Evolutionary conservation across 2,329 filamentous ascomycete species (phyloP), one percentile per base, ranked within the genome.

Genomic region (Gaeumannomyces tritici): DNA sequence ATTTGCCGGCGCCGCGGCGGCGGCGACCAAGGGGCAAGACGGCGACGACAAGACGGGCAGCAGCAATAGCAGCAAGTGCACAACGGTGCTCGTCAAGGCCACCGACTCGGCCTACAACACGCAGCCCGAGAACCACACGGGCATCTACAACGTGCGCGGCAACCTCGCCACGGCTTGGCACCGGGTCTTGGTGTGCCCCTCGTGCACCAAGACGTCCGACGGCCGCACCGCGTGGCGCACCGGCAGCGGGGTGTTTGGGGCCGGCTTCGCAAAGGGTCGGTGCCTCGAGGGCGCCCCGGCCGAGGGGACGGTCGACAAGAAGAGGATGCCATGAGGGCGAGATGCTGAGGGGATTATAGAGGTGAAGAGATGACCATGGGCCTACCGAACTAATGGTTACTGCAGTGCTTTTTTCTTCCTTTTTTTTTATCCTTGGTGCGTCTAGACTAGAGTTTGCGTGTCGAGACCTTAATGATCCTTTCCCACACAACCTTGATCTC

Each of bases 121-220:
- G 0, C 86, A 89, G 72, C 86, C 86, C 0, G 83, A 87, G 69
- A 80, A 73, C 54, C 83, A 86, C 65, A 76, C 76, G 54, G 79
- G 79, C 42, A 86, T 84, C 33, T 89, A 84, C 73, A 89, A 89
- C 64, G 75, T 86, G 47, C 77, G 85, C 2, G 86, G 86, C 0
- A 88, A 88, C 70, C 75, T 88, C 62, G 84, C 84, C 2, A 87
- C 83, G n/a, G 85, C 84, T 1, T 89, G 86, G 86, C 85, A 89
- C 69, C 79, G 84, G 2, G 76, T 88, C 3, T 72, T 66, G 24
- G 67, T 77, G 8, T 76, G 74, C 62, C 71, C 72, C 2, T 63
- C 66, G n/a, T 75, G 72, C 29, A 66, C 65, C 8, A 59, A 62
- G 15, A 60, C 58, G 2, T 58, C 61, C 9, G 57, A 64, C 6